Evolutionary conservation across 306 rosid species (phyloP), one percentile per base, ranked within the genome.

Genomic region (Rosa rugosa): DNA sequence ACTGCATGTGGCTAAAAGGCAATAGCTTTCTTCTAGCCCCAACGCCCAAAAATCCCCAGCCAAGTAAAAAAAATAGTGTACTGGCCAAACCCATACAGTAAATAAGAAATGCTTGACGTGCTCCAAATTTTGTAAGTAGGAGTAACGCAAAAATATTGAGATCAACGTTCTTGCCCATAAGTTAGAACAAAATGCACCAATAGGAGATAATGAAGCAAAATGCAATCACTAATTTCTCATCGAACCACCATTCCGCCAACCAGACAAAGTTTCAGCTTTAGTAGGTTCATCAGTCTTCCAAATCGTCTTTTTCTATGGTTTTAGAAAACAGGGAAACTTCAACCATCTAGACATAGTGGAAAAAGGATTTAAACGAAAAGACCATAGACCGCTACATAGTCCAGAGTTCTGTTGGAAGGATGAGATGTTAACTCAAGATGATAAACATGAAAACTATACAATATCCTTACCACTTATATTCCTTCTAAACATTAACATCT

Each of bases 381-480:
- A 27, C 3, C 40, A 2, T 27, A 62, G 18, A 60, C 40, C 40
- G 18, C 25, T 10, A 25, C 8, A 60, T 23, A 60, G 17, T 62
- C 68, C 41, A 62, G 12, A 27, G 40, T 62, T 62, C 6, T 27
- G 36, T 27, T 62, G 68, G 68, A 62, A 63, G 45, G 62, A 54
- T 41, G 31, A 54, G 77, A 36, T 36, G 27, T 38, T 53, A 72
- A 50, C 38, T 47, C 56, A 22, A 50, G 47, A 72, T 20, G 54
- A 49, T 18, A 72, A 69, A n/a, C 23, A 20, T 42, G 34, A 62
- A 31, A 34, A 63, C 20, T 13, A 2, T 60, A 16, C 17, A 36
- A 47, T 46, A 14, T 71, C 59, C 75, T 27, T 47, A 71, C n/a
- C 63, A 53, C 41, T 72, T 42, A 50, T 18, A 72, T 36, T 46